phyloP scores from a whole-genome alignment of 169 alveolate genomes.

The Babesia caballi region DNA sequence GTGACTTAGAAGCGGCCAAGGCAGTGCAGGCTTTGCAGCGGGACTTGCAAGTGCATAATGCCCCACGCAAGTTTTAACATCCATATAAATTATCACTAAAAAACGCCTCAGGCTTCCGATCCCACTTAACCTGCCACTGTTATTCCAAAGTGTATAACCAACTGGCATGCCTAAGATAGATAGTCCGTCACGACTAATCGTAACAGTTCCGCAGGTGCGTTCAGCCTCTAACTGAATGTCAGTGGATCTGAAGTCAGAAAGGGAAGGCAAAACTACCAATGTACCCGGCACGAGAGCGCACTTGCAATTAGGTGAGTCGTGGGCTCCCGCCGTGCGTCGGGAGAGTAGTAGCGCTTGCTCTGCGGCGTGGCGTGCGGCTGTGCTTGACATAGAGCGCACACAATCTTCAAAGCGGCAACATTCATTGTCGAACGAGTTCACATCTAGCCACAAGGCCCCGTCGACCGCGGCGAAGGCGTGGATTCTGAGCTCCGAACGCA shows the following conservation, averaged over 20 bases:
- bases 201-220: not conserved
- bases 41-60: constrained; percentile 12
- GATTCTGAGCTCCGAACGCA: constrained; percentile 18
- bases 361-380: constrained; percentile 5
- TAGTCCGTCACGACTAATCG: not conserved
- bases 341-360: constrained; percentile 11
- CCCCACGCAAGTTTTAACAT: constrained; percentile 12
- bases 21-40: not conserved
- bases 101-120: constrained; percentile 1
- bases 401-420: constrained; percentile 51
- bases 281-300: constrained; percentile 44
- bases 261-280: constrained; percentile 20
- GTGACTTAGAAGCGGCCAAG: not conserved
- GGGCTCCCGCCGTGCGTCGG: not conserved
- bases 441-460: constrained; percentile 53
- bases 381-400: not conserved
- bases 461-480: constrained; percentile 36
- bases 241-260: constrained; percentile 6
- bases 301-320: constrained; percentile 9
- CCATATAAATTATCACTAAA: not conserved
- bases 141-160: not conserved
- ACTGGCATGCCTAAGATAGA: not conserved
- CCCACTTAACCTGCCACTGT: not conserved
- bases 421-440: constrained; percentile 30
- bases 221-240: constrained; percentile 9